phyloP scores from a whole-genome alignment of 225 moss, liverwort and hornwort species.

The Polytrichum formosum region DNA sequence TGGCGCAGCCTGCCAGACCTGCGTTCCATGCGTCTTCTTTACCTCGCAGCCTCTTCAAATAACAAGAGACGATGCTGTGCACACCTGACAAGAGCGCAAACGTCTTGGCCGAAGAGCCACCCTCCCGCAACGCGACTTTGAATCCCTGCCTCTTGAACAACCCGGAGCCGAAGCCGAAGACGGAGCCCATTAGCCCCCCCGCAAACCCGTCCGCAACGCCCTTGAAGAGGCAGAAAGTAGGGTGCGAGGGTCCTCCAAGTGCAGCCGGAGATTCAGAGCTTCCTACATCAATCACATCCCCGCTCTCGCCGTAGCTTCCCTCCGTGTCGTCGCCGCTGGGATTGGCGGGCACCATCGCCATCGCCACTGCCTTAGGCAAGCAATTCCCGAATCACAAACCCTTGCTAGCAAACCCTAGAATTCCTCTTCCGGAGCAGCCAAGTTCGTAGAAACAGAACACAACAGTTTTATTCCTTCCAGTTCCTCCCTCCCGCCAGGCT shows the following conservation, averaged over 20 bases:
- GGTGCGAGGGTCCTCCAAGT: constrained; percentile 33
- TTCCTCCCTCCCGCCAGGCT: too few species aligned
- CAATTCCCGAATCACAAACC: not conserved
- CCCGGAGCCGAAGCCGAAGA: constrained; percentile 92
- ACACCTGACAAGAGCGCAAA: constrained; percentile 93
- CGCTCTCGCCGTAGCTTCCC: constrained; percentile 5
- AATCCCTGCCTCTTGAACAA: constrained; percentile 86
- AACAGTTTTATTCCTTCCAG: too few species aligned
- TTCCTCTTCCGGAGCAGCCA: too few species aligned
- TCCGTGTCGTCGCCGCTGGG: constrained; percentile 25
- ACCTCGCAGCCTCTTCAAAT: constrained; percentile 74
- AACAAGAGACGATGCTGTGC: constrained; percentile 84
- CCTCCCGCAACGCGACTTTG: constrained; percentile 78
- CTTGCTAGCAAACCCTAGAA: too few species aligned
- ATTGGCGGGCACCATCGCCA: constrained; percentile 40
- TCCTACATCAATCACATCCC: constrained; percentile 10
- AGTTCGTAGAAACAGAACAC: too few species aligned
- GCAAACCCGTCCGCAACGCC: constrained; percentile 59
- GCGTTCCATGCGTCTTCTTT: constrained; percentile 96
- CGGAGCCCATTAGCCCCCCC: constrained; percentile 84
- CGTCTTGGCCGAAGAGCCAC: constrained; percentile 89
- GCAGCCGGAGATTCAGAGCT: constrained; percentile 3
- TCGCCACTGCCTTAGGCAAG: constrained; percentile 8
- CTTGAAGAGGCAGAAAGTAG: constrained; percentile 54
- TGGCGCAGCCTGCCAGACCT: constrained; percentile 93